Conservation (phyloP, 106 monocot species). For the Allium fistulosum region DNA sequence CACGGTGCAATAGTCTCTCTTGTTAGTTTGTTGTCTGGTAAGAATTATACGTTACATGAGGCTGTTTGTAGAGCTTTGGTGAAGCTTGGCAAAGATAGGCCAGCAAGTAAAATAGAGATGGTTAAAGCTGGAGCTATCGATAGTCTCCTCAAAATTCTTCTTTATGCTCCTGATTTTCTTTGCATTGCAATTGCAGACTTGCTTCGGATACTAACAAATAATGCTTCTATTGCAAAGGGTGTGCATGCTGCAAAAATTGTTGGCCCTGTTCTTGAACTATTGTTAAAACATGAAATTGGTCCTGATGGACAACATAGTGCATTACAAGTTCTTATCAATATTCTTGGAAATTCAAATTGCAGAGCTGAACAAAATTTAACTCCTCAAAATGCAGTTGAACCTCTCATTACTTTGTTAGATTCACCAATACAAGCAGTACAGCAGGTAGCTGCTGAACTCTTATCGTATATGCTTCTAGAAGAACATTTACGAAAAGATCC, state of each 20-base stretch:
- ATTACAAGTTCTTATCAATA: slow-evolving; percentile 87
- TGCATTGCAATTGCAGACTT: slow-evolving; percentile 78
- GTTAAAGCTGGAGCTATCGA: slow-evolving; percentile 90
- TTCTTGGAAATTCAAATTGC: slow-evolving; percentile 84
- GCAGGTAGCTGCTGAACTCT: slow-evolving; percentile 88
- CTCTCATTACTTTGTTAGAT: slow-evolving; percentile 72
- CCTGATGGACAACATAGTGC: slow-evolving; percentile 86
- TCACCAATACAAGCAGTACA: slow-evolving; percentile 78
- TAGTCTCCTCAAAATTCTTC: slow-evolving; percentile 69
- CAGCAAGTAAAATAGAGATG: slow-evolving; percentile 94
- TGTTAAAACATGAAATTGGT: slow-evolving; percentile 64
- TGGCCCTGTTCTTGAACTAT: slow-evolving; percentile 58
- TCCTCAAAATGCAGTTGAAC: slow-evolving; percentile 65
- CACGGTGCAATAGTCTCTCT: slow-evolving; percentile 87
- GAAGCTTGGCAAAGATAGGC: slow-evolving; percentile 87
- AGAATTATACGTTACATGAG: slow-evolving; percentile 77
- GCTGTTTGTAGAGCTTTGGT: slow-evolving; percentile 76
- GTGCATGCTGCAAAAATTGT: slow-evolving; percentile 82
- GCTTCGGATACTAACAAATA: slow-evolving; percentile 93
- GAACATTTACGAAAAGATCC: slow-evolving; percentile 82
- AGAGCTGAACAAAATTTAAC: slow-evolving; percentile 61
- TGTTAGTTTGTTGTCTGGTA: slow-evolving; percentile 67
- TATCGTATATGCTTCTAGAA: slow-evolving; percentile 83
- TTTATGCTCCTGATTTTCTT: slow-evolving; percentile 88
- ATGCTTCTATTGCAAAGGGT: slow-evolving; percentile 90